phyloP scores from a whole-genome alignment of 78 protist genomes.

The Dictyostelium brefeldianum region DNA sequence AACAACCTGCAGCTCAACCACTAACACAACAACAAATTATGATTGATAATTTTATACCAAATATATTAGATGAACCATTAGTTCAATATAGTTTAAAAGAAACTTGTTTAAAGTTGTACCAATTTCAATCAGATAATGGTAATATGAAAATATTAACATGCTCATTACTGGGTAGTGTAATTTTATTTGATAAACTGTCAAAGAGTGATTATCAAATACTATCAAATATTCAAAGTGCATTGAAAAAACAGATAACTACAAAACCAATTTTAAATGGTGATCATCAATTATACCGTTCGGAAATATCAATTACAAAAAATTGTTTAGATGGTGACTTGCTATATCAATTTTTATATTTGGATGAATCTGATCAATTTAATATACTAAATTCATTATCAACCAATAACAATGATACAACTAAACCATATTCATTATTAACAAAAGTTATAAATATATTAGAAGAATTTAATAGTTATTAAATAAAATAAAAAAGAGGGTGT shows the following conservation, averaged over 20 bases:
- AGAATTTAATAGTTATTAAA: background rate
- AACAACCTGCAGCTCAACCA: background rate
- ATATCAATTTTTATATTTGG: slow-evolving; percentile 35
- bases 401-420: background rate
- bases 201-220: slow-evolving; percentile 8
- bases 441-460: background rate
- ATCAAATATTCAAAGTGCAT: background rate
- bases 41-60: background rate
- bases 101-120: background rate
- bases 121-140: background rate
- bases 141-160: background rate
- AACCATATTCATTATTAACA: background rate
- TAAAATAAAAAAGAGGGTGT: background rate
- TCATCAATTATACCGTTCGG: slow-evolving; percentile 38
- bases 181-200: background rate
- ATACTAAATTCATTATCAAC: background rate
- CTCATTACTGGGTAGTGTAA: slow-evolving; percentile 42
- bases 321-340: slow-evolving; percentile 60
- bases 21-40: background rate
- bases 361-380: background rate
- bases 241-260: background rate
- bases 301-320: background rate
- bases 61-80: slow-evolving; percentile 3
- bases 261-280: slow-evolving; percentile 17
- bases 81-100: slow-evolving; percentile 5